Evolutionary conservation across 2,329 filamentous ascomycete species (phyloP).

Genomic region (Talaromyces atroroseus): DNA sequence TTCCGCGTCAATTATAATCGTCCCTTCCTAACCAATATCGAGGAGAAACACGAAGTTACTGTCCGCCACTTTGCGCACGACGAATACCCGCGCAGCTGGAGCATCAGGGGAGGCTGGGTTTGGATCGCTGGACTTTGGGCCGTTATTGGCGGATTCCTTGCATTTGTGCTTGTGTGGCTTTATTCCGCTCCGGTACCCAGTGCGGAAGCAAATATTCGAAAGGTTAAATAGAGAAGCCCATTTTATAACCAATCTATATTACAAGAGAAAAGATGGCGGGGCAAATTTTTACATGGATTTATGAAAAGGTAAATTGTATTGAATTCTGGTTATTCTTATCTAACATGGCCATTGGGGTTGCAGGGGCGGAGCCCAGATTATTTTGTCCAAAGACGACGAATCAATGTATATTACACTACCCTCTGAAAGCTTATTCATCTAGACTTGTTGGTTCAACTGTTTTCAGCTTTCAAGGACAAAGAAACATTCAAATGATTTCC

Average conservation of each 20-base stretch:
- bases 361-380: not conserved
- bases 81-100: constrained; percentile 87
- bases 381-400: not conserved
- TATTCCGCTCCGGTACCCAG: constrained; percentile 56
- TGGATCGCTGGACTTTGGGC: constrained; percentile 86
- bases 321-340: not conserved
- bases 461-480: not conserved
- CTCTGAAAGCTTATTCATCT: not conserved
- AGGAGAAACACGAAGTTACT: constrained; percentile 92
- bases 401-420: not conserved
- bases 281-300: constrained; percentile 1
- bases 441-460: not conserved
- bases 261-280: not conserved
- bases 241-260: constrained; percentile 5
- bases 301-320: constrained; percentile 10
- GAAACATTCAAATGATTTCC: not conserved
- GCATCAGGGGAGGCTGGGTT: constrained; percentile 86
- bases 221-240: constrained; percentile 20
- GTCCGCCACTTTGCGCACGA: constrained; percentile 96
- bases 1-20: constrained; percentile 97
- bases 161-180: constrained; percentile 83
- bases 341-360: not conserved
- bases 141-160: constrained; percentile 77
- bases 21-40: constrained; percentile 79
- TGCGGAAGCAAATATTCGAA: constrained; percentile 38